Base-by-base conservation (phyloP, 805 yeast genomes). In the Candida sphagnicola region DNA sequence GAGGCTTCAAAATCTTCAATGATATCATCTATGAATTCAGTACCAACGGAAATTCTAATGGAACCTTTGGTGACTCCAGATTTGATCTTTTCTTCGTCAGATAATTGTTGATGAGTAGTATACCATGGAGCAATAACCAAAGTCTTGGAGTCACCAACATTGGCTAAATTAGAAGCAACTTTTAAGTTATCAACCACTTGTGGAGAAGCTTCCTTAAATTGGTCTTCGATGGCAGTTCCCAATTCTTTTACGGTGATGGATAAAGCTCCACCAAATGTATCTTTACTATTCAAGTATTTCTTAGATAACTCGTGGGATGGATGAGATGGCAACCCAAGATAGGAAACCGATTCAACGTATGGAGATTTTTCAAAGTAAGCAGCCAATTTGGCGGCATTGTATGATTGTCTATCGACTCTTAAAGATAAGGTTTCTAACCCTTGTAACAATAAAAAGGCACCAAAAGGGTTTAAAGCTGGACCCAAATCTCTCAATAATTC, bases 81-180 rank as follows among this genome's bases (percentile, higher is more conserved):
- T 11, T 83, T 79, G 30, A 66, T 40, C 67, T 86, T 87, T 70
- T 88, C 97, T 48, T 80, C 85, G 33, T 85, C 88, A 30, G 70
- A 63, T 56, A 91, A 75, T 70, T 93, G 98, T 61, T 88, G 90
- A 66, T 91, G 99, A 18, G 98, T 91, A 29, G 98, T 93, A 66
- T 77, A 88, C 75, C 83, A 90, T 48, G 99, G 99, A 39, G 96
- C 90, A 62, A 91, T 91, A 42, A 91, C 95, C 59, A 91, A 75
- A 32, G 98, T 87, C 72, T 91, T 93, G 36, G 91, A 82, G 57
- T 91, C 99, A 59, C 99, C 99, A 42, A 91, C 97, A 56, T 91
- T 91, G 35, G 99, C 98, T 59, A 93, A 78, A 70, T 89, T 86
- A 23, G 95, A 83, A 40, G 95, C 95, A 41, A 93, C 66, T 64